phyloP scores from a whole-genome alignment of 495 filamentous ascomycete genomes.

The Neurospora sp. region DNA sequence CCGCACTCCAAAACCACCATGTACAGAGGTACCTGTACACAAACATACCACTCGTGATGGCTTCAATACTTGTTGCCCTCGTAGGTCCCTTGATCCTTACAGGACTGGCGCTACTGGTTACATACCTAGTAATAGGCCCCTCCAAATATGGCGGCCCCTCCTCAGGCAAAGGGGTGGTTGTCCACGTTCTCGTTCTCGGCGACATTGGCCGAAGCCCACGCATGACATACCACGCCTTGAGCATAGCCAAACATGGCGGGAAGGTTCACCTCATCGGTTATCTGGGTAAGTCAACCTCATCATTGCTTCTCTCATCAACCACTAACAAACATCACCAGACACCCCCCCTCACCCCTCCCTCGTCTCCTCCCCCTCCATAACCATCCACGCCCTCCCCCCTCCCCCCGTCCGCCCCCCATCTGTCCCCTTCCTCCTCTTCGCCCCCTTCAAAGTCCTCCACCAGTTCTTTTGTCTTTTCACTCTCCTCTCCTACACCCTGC shows the following conservation, averaged over 20 bases:
- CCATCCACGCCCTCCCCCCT: slow-evolving; percentile 37
- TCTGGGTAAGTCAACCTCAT: slow-evolving; percentile 42
- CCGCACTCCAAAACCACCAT: neutral
- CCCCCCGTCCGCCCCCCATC: slow-evolving; percentile 7
- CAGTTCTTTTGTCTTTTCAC: slow-evolving; percentile 61
- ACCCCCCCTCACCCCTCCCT: slow-evolving; percentile 63
- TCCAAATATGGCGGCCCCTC: slow-evolving; percentile 14
- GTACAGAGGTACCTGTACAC: neutral
- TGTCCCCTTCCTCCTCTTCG: slow-evolving; percentile 57
- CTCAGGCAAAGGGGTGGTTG: slow-evolving; percentile 20
- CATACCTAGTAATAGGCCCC: slow-evolving; percentile 4
- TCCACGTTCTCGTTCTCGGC: slow-evolving; percentile 90
- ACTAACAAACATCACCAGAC: slow-evolving; percentile 14
- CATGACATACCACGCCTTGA: slow-evolving; percentile 98
- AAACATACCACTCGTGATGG: neutral
- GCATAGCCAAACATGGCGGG: slow-evolving; percentile 75
- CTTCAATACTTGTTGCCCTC: neutral
- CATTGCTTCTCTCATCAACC: slow-evolving; percentile 10
- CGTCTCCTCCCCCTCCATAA: slow-evolving; percentile 49
- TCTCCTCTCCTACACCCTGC: slow-evolving; percentile 61
- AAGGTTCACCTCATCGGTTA: slow-evolving; percentile 84
- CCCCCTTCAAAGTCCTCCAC: slow-evolving; percentile 77
- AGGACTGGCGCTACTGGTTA: neutral
- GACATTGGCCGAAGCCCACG: slow-evolving; percentile 93
- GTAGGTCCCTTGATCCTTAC: neutral